Evolutionary conservation across 1,139 yeast species (phyloP).

Genomic region (Suhomyces coccinellae): DNA sequence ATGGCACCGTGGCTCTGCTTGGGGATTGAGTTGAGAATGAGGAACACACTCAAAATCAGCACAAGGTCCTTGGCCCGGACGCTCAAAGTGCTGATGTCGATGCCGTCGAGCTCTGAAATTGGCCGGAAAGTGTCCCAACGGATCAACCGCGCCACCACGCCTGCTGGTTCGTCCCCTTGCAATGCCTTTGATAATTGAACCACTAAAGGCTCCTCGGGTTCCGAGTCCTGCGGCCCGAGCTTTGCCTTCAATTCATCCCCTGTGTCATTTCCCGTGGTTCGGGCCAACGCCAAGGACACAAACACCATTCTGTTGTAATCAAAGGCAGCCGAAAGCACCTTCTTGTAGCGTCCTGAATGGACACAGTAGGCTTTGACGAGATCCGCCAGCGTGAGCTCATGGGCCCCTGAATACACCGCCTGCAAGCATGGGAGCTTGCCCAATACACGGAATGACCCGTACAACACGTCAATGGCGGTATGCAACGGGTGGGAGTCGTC

Average conservation of each 20-base stretch:
- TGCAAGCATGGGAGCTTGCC: slow-evolving; percentile 36
- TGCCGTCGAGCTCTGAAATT: slow-evolving; percentile 24
- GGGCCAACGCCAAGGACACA: slow-evolving; percentile 20
- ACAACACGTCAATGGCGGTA: slow-evolving; percentile 16
- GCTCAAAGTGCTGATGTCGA: slow-evolving; percentile 31
- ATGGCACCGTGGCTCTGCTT: slow-evolving; percentile 26
- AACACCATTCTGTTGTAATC: slow-evolving; percentile 31
- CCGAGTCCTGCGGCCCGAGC: slow-evolving; percentile 7
- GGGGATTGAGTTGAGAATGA: slow-evolving; percentile 32
- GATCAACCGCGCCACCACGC: slow-evolving; percentile 18
- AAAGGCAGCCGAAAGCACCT: slow-evolving; percentile 21
- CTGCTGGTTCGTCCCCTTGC: slow-evolving; percentile 16
- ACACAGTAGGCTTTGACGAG: slow-evolving; percentile 28
- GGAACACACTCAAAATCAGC: slow-evolving; percentile 42
- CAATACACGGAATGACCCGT: slow-evolving; percentile 27
- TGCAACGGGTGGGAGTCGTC: slow-evolving; percentile 12
- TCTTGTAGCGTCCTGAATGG: slow-evolving; percentile 28
- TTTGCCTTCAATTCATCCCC: slow-evolving; percentile 1
- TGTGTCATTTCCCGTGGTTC: not conserved
- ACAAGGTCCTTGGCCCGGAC: slow-evolving; percentile 36
- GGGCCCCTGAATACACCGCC: slow-evolving; percentile 12
- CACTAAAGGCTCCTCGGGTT: slow-evolving; percentile 9
- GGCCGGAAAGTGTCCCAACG: slow-evolving; percentile 26
- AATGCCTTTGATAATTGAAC: slow-evolving; percentile 12
- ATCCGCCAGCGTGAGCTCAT: slow-evolving; percentile 23